phyloP scores from a whole-genome alignment of 768 basidiomycete genomes.

The Mycena metata region DNA sequence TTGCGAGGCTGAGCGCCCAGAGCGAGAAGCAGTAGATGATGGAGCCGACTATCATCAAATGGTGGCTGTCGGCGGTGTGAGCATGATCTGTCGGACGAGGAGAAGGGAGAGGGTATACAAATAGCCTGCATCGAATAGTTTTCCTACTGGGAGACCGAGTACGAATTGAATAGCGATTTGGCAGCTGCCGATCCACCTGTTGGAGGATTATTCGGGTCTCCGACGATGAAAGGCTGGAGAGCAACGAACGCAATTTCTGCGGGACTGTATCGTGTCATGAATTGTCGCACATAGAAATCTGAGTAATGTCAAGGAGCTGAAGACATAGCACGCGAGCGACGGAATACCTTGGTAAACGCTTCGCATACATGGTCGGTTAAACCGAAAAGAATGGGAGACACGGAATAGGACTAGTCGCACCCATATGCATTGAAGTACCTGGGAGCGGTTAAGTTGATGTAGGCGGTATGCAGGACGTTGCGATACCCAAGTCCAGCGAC shows the following conservation, averaged over 20 bases:
- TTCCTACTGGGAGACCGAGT: conserved; percentile 46
- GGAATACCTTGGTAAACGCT: conserved; percentile 32
- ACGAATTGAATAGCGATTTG: conserved; percentile 50
- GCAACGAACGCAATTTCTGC: conserved; percentile 32
- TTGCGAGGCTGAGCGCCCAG: conserved; percentile 55
- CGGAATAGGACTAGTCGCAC: conserved; percentile 7
- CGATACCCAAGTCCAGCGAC: conserved; percentile 30
- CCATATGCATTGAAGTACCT: conserved; percentile 36
- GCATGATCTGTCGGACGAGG: not conserved
- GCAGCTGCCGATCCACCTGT: conserved; percentile 52
- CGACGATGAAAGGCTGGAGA: not conserved
- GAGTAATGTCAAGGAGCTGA: not conserved
- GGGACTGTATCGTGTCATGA: conserved; percentile 23
- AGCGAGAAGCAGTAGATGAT: conserved; percentile 54
- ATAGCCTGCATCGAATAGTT: conserved; percentile 47
- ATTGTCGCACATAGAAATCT: conserved; percentile 30
- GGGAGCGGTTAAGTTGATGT: not conserved
- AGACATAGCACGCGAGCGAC: not conserved
- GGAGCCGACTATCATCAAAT: conserved; percentile 55
- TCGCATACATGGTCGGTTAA: conserved; percentile 2
- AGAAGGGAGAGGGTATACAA: conserved; percentile 37
- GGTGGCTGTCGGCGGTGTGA: conserved; percentile 43
- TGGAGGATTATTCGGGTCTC: not conserved
- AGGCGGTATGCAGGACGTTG: not conserved
- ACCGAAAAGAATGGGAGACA: conserved; percentile 7